Evolutionary conservation across 805 yeast species (phyloP).

Genomic region (Starmerella kuoi): DNA sequence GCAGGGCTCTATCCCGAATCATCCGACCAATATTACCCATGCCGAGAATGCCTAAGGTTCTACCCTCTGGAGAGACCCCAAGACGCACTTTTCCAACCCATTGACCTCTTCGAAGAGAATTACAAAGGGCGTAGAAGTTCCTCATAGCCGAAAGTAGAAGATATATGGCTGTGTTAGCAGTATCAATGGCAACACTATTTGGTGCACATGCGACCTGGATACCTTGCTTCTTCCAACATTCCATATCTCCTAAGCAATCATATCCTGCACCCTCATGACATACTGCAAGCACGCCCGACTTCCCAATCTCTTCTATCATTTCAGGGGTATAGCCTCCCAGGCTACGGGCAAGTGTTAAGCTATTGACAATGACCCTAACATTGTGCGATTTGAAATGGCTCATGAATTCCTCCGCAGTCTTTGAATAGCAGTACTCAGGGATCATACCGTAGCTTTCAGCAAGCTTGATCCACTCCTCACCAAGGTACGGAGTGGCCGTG

Average conservation of each 20-base stretch:
- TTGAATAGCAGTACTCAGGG: slow-evolving; percentile 5
- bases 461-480: slow-evolving; percentile 9
- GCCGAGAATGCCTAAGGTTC: slow-evolving; percentile 44
- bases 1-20: slow-evolving; percentile 37
- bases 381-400: slow-evolving; percentile 6
- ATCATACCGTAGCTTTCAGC: slow-evolving; percentile 11
- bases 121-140: slow-evolving; percentile 34
- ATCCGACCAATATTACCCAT: slow-evolving; percentile 53
- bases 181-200: slow-evolving; percentile 39
- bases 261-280: slow-evolving; percentile 48
- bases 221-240: slow-evolving; percentile 32
- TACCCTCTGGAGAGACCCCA: slow-evolving; percentile 40
- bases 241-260: slow-evolving; percentile 38
- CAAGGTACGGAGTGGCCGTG: slow-evolving; percentile 7
- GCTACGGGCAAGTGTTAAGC: slow-evolving; percentile 15
- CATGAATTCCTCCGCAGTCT: slow-evolving; percentile 16
- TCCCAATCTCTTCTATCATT: slow-evolving; percentile 13
- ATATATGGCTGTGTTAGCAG: slow-evolving; percentile 45
- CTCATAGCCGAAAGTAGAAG: slow-evolving; percentile 41
- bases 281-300: slow-evolving; percentile 28
- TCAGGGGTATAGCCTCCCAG: slow-evolving; percentile 18
- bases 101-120: slow-evolving; percentile 33
- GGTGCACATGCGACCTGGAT: slow-evolving; percentile 44
- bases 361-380: slow-evolving; percentile 15
- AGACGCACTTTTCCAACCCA: slow-evolving; percentile 36